Evolutionary conservation across 1,284 basidiomycete genomes (phyloP).

Genomic region (Cutaneotrichosporon mucoides): DNA sequence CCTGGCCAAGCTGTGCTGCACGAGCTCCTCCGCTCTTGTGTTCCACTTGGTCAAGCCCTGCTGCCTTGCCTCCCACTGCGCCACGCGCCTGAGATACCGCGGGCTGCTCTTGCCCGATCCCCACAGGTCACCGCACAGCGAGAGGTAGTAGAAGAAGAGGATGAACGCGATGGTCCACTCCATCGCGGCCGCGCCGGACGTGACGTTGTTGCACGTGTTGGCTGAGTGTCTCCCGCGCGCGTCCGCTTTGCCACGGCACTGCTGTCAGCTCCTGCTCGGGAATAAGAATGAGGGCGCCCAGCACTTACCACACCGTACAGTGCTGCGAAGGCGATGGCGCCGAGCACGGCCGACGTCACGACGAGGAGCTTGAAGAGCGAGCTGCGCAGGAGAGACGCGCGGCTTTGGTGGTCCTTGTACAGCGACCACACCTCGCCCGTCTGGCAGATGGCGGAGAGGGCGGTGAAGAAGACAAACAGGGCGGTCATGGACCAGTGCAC

Average conservation of each 20-base stretch:
- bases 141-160: conserved; percentile 47
- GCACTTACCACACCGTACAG: conserved; percentile 44
- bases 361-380: conserved; percentile 52
- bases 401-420: conserved; percentile 50
- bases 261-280: not conserved
- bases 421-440: conserved; percentile 51
- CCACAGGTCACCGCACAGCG: conserved; percentile 42
- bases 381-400: conserved; percentile 48
- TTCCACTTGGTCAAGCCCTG: not conserved
- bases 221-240: conserved; percentile 22
- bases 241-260: conserved; percentile 33
- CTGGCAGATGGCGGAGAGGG: conserved; percentile 53
- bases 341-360: conserved; percentile 47
- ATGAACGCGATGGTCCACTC: conserved; percentile 51
- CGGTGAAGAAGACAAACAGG: conserved; percentile 53
- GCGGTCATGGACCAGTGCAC: conserved; percentile 54
- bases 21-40: not conserved
- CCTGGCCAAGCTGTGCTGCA: not conserved
- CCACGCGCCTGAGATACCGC: conserved; percentile 47
- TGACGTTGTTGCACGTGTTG: conserved; percentile 47
- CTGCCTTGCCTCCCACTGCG: conserved; percentile 37
- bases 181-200: conserved; percentile 49
- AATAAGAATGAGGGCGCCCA: not conserved
- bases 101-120: conserved; percentile 47
- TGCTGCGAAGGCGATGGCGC: conserved; percentile 52